Conservation (phyloP, 768 basidiomycete species). For the Leccinum sublutescens region DNA sequence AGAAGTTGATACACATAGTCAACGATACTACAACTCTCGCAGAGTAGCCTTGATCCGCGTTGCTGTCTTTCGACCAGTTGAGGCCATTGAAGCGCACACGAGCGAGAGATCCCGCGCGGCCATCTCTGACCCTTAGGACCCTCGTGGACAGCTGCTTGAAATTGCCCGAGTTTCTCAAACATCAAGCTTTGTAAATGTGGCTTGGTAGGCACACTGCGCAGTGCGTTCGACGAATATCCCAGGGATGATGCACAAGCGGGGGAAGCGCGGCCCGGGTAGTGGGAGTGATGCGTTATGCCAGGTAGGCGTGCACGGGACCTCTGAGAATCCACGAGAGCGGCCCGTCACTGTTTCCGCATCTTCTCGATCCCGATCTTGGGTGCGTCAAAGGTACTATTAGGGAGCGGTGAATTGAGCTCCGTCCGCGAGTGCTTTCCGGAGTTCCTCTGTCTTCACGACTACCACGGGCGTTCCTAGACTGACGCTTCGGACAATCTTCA, state of each 20-base stretch:
- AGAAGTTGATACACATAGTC: not conserved
- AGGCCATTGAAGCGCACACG: too few relatives aligned
- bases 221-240: too few relatives aligned
- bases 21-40: not conserved
- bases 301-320: constrained; percentile 48
- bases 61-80: too few relatives aligned
- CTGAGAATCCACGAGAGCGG: constrained; percentile 53
- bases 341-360: constrained; percentile 36
- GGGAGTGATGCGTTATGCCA: constrained; percentile 38
- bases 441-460: constrained; percentile 27
- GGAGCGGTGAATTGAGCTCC: constrained; percentile 28
- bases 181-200: too few relatives aligned
- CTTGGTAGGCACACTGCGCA: too few relatives aligned
- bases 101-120: too few relatives aligned
- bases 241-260: constrained; percentile 49
- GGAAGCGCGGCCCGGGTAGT: constrained; percentile 45
- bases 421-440: constrained; percentile 20
- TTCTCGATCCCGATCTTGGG: constrained; percentile 46
- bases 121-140: too few relatives aligned
- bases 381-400: constrained; percentile 47
- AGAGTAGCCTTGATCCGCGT: too few relatives aligned
- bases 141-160: too few relatives aligned
- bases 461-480: constrained; percentile 19
- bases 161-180: too few relatives aligned
- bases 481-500: not conserved